Base-by-base conservation (phyloP, 2,329 filamentous ascomycete species). In the Aspergillus tanneri region DNA sequence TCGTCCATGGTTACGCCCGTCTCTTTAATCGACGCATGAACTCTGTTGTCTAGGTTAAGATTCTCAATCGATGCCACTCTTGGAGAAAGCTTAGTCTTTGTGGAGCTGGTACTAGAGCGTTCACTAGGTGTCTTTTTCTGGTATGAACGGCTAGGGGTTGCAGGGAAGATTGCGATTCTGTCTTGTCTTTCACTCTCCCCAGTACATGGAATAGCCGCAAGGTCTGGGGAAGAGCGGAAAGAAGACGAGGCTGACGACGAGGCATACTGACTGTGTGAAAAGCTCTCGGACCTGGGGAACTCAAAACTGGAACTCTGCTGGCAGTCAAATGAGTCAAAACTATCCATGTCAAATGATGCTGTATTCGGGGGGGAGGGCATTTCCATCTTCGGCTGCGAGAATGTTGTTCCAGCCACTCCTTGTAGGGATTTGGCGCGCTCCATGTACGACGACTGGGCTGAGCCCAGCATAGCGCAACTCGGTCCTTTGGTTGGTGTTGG, bases 1-100 rank as follows among this genome's bases (percentile, higher is more conserved):
- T 97, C 90, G 58, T 96, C 91, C 35, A 86, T 75, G 1, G 87
- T 91, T 47, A 97, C 86, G 21, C 92, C 92, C 1, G 92, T 96
- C 56, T 90, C 85, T 46, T 82, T 80, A 47, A 83, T 79, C 27
- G 77, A 82, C n/a, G 81, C 81, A 49, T 83, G 79, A 21, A 83
- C 72, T 51, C 80, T 77, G 25, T 80, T 66, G 52, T 78, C 76
- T 18, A 80, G 71, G 38, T 79, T 75, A 27, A 72, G 67, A 36
- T 77, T 78, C 32, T 73, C 69, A 27, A 76, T 72, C 4, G 72
- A 71, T 40, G 74, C 71, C 6, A 69, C 59, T n/a, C 69, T 67
- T 14, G 71, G 70, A 16, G 75, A 73, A 18, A 70, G 60, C 16
- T 66, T 67, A 1, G 68, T 55, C 41, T 71, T 68, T n/a, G 52